These are phyloP conservation scores for Ascoidea rubescens DNA, from an alignment of 805 yeast species.

Conservation along the genomic window DNA sequence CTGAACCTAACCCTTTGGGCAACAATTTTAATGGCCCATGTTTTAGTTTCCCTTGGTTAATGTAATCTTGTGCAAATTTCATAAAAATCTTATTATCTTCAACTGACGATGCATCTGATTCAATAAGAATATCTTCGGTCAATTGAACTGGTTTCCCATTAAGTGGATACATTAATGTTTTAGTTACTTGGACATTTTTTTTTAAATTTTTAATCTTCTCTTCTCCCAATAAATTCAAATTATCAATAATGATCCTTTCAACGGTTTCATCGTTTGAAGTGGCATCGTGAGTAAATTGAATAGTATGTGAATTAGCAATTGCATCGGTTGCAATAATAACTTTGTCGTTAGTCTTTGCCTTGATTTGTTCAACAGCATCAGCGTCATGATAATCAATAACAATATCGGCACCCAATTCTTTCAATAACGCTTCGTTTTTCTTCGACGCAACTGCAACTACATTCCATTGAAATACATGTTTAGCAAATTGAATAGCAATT, in stretches of 20 bases:
- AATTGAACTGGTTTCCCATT: background rate
- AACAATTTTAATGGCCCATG: slow-evolving; percentile 21
- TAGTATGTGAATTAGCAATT: background rate
- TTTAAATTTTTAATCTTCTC: background rate
- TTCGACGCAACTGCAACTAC: slow-evolving; percentile 38
- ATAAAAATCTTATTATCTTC: slow-evolving; percentile 12
- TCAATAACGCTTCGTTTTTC: slow-evolving; percentile 27
- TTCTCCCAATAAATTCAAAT: background rate
- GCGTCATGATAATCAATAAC: slow-evolving; percentile 37
- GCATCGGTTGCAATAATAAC: slow-evolving; percentile 15
- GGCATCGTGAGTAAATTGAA: slow-evolving; percentile 15
- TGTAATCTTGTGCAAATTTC: slow-evolving; percentile 14
- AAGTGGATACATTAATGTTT: background rate
- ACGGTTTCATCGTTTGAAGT: slow-evolving; percentile 11
- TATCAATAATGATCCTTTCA: background rate
- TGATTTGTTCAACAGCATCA: slow-evolving; percentile 30
- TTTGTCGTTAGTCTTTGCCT: slow-evolving; percentile 15
- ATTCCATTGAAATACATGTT: slow-evolving; percentile 27
- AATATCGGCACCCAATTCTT: slow-evolving; percentile 34
- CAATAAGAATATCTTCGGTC: background rate
- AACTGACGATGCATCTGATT: background rate
- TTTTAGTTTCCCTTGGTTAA: slow-evolving; percentile 16
- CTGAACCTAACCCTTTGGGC: slow-evolving; percentile 18
- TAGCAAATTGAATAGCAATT: slow-evolving; percentile 45
- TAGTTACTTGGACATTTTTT: background rate